Evolutionary conservation across 352 stramenopile species (phyloP).

Genomic region (Globisporangium okanoganense): DNA sequence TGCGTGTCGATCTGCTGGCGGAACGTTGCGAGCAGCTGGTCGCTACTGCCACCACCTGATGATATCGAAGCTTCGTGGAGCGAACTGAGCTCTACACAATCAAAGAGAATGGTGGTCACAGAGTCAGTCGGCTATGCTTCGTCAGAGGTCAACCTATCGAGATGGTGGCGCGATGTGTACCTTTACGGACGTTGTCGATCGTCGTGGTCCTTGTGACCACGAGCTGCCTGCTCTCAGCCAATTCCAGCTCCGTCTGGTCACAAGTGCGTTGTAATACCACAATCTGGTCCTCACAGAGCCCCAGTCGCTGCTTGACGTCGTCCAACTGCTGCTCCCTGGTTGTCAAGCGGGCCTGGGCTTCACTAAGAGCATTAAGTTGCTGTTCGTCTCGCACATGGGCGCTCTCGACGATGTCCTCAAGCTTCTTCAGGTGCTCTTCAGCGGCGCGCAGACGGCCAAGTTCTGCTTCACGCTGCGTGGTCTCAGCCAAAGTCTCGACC

Average conservation of each 20-base stretch:
- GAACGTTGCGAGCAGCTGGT: conserved; percentile 31
- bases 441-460: neutral
- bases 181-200: conserved; percentile 55
- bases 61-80: conserved; percentile 19
- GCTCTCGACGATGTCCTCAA: conserved; percentile 11
- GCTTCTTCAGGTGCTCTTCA: conserved; percentile 12
- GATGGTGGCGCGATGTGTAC: conserved; percentile 7
- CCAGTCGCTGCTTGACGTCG: neutral
- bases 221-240: conserved; percentile 30
- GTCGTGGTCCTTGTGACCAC: conserved; percentile 34
- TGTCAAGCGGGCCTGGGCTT: neutral
- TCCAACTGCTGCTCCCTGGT: neutral
- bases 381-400: conserved; percentile 4
- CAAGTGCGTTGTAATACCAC: conserved; percentile 12
- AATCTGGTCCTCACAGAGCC: neutral
- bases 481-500: neutral
- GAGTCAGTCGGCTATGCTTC: too few species aligned
- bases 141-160: neutral
- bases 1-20: conserved; percentile 51
- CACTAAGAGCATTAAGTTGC: neutral
- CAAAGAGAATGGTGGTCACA: neutral
- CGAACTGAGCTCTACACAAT: conserved; percentile 25
- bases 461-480: conserved; percentile 6
- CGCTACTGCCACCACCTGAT: neutral
- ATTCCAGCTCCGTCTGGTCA: conserved; percentile 10